Evolutionary conservation across 352 stramenopile genomes (phyloP).

Genomic region (Globisporangium nodosum): DNA sequence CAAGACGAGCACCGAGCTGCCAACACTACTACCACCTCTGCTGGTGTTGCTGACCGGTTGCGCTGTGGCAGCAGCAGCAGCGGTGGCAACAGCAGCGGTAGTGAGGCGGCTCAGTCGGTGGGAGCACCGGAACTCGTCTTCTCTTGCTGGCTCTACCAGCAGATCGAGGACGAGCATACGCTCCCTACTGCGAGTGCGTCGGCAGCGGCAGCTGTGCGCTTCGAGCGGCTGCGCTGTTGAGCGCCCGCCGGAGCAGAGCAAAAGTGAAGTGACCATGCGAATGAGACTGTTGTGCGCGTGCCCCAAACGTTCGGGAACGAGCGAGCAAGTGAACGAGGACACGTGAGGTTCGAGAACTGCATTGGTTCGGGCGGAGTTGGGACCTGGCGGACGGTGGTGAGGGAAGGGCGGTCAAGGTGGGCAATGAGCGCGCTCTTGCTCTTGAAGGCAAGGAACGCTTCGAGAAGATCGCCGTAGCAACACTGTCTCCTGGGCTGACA

Average conservation of each 20-base stretch:
- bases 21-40: neutral
- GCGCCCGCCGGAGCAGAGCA: neutral
- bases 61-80: neutral
- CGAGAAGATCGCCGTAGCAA: no score
- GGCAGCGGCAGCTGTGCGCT: slow-evolving; percentile 7
- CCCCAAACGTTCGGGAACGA: neutral
- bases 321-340: neutral
- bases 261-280: no score
- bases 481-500: no score
- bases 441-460: no score
- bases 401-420: no score
- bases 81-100: neutral
- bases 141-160: slow-evolving; percentile 16
- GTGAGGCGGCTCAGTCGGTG: neutral
- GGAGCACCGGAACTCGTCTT: neutral
- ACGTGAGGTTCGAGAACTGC: no score
- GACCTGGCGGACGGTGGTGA: no score
- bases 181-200: neutral
- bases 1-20: neutral
- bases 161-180: slow-evolving; percentile 5
- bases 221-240: neutral
- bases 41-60: neutral
- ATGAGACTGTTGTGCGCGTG: neutral
- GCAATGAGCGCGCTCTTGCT: no score
- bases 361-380: no score